phyloP scores from a whole-genome alignment of 2,329 filamentous ascomycete genomes.

The Penicillium sp. region DNA sequence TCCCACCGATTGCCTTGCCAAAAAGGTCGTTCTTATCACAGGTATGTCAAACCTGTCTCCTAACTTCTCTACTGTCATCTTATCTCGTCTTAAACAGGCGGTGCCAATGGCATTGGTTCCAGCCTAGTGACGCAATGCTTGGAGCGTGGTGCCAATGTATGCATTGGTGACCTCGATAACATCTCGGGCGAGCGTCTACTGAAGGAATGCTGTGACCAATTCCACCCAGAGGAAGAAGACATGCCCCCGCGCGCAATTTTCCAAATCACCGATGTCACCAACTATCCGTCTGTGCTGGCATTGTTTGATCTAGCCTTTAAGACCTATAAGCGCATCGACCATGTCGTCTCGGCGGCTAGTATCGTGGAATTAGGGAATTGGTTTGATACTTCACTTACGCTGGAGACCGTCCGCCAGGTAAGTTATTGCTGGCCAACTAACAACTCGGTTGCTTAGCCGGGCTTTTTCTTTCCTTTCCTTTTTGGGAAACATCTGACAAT shows the following conservation, averaged over 20 bases:
- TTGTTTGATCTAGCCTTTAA: constrained; percentile 48
- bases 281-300: constrained; percentile 46
- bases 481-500: not conserved
- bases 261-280: constrained; percentile 45
- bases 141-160: constrained; percentile 40
- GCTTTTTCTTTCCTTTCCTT: not conserved
- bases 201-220: constrained; percentile 15
- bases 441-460: not conserved
- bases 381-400: constrained; percentile 46
- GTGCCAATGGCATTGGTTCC: constrained; percentile 47
- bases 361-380: constrained; percentile 46
- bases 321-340: constrained; percentile 48
- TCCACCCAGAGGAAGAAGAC: constrained; percentile 15
- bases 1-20: constrained; percentile 13
- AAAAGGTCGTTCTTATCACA: constrained; percentile 23
- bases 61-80: not conserved
- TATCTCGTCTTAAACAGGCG: constrained; percentile 27
- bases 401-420: constrained; percentile 45
- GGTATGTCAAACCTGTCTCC: constrained; percentile 7
- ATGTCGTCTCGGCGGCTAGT: constrained; percentile 50
- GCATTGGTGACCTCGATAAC: constrained; percentile 45
- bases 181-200: constrained; percentile 32
- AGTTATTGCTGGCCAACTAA: not conserved
- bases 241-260: constrained; percentile 34
- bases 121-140: constrained; percentile 41